Conservation (phyloP, 2,329 filamentous ascomycete genomes). For the Cladosporium colombiae region DNA sequence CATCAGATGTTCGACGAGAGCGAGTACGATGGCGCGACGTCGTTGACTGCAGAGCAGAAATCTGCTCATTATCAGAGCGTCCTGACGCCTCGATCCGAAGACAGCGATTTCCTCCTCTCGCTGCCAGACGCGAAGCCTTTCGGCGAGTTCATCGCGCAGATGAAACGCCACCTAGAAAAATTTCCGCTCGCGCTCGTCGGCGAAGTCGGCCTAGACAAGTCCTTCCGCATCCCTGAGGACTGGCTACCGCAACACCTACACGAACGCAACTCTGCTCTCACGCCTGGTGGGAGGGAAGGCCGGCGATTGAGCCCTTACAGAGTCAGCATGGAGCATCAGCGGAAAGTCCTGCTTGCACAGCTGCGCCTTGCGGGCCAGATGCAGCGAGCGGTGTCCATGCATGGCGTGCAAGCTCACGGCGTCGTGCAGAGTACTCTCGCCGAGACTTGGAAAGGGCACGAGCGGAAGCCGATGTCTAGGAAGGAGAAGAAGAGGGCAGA, state of each 20-base stretch:
- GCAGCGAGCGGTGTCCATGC: slow-evolving; percentile 65
- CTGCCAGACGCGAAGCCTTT: slow-evolving; percentile 65
- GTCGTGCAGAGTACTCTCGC: slow-evolving; percentile 65
- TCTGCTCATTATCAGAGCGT: slow-evolving; percentile 67
- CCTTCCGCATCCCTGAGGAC: slow-evolving; percentile 69
- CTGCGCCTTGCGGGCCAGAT: slow-evolving; percentile 70
- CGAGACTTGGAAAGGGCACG: slow-evolving; percentile 69
- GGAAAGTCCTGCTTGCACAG: slow-evolving; percentile 64
- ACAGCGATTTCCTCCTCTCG: slow-evolving; percentile 49
- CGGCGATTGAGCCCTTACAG: slow-evolving; percentile 66
- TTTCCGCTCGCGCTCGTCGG: slow-evolving; percentile 70
- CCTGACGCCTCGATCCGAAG: slow-evolving; percentile 58
- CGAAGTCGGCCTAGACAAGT: slow-evolving; percentile 76
- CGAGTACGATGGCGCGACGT: slow-evolving; percentile 34
- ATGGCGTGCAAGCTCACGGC: slow-evolving; percentile 76
- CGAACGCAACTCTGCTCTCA: slow-evolving; percentile 54
- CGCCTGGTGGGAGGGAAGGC: slow-evolving; percentile 70
- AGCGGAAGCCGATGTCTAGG: slow-evolving; percentile 62
- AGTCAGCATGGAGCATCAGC: slow-evolving; percentile 70
- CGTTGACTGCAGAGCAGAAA: slow-evolving; percentile 46
- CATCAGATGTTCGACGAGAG: slow-evolving; percentile 70
- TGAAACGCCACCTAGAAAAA: slow-evolving; percentile 55
- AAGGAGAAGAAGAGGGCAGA: slow-evolving; percentile 49
- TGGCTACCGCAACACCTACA: slow-evolving; percentile 49
- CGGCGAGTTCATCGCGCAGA: slow-evolving; percentile 59